A percentile compares a stretch with the other conserved stretches of the same genome.
These are phyloP conservation scores for Dalbergia oliveri DNA, from an alignment of 306 rosid species.

Conservation along the genomic window DNA sequence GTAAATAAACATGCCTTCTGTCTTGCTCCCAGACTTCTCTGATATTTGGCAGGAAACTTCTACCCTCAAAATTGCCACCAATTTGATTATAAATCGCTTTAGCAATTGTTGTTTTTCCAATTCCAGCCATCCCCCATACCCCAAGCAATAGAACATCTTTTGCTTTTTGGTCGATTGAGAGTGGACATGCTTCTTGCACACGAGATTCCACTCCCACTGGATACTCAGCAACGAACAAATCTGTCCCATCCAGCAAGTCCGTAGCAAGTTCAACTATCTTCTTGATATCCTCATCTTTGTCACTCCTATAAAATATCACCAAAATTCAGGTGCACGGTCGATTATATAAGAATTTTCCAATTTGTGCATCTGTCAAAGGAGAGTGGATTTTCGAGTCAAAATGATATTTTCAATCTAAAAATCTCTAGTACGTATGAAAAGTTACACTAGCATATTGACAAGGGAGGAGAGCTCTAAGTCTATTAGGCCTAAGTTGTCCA, in stretches of 20 bases:
- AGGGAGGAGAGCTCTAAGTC: too few species aligned
- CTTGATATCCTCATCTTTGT: constrained; percentile 19
- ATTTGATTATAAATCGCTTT: constrained; percentile 23
- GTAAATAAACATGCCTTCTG: background rate
- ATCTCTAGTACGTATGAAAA: too few species aligned
- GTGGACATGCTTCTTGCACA: background rate
- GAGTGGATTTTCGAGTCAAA: too few species aligned
- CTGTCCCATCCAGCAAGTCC: constrained; percentile 30
- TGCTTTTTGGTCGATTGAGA: background rate
- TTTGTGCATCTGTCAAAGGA: too few species aligned
- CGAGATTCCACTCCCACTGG: constrained; percentile 32
- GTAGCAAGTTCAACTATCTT: constrained; percentile 8
- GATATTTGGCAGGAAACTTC: constrained; percentile 26
- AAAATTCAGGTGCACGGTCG: background rate
- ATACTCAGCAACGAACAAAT: constrained; percentile 2
- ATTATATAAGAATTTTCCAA: background rate
- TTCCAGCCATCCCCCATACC: constrained; percentile 38
- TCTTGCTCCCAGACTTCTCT: constrained; percentile 31
- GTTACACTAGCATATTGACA: too few species aligned
- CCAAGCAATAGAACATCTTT: constrained; percentile 12
- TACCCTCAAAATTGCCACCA: background rate
- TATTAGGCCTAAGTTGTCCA: too few species aligned
- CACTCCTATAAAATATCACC: background rate
- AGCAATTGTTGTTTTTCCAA: constrained; percentile 36
- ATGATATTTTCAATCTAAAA: too few species aligned